These are phyloP conservation scores for Ottelia alismoides DNA, from an alignment of 106 monocot genomes.

Conservation along the genomic window DNA sequence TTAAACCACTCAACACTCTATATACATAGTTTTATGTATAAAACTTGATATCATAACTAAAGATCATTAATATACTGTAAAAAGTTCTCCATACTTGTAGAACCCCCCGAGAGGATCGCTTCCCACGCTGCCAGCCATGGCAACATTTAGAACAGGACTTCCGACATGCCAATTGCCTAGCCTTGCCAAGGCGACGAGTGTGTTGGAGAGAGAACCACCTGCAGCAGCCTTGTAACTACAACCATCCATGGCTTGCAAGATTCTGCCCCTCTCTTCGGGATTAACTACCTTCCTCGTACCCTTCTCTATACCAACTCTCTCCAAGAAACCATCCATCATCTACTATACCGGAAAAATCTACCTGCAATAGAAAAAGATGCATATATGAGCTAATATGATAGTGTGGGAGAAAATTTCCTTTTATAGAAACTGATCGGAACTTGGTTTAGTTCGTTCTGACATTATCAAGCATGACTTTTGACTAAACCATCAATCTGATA, in stretches of 20 bases:
- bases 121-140: constrained; percentile 94
- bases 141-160: constrained; percentile 43
- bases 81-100: constrained; percentile 85
- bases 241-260: constrained; percentile 95
- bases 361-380: constrained; percentile 47
- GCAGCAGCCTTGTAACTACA: constrained; percentile 96
- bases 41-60: too few relatives aligned
- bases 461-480: too few relatives aligned
- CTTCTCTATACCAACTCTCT: constrained; percentile 67
- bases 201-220: constrained; percentile 94
- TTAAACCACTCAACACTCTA: too few relatives aligned
- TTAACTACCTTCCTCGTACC: constrained; percentile 83
- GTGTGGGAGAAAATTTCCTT: too few relatives aligned
- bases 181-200: constrained; percentile 89
- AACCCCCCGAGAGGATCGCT: constrained; percentile 90
- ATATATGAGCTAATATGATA: too few relatives aligned
- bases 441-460: too few relatives aligned
- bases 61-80: too few relatives aligned
- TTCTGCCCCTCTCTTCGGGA: constrained; percentile 87
- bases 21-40: too few relatives aligned
- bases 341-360: constrained; percentile 94
- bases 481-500: too few relatives aligned
- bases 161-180: constrained; percentile 40
- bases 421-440: too few relatives aligned
- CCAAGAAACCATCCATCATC: constrained; percentile 74